Base-by-base conservation (phyloP, 169 alveolate genomes). In the Besnoitia besnoiti region DNA sequence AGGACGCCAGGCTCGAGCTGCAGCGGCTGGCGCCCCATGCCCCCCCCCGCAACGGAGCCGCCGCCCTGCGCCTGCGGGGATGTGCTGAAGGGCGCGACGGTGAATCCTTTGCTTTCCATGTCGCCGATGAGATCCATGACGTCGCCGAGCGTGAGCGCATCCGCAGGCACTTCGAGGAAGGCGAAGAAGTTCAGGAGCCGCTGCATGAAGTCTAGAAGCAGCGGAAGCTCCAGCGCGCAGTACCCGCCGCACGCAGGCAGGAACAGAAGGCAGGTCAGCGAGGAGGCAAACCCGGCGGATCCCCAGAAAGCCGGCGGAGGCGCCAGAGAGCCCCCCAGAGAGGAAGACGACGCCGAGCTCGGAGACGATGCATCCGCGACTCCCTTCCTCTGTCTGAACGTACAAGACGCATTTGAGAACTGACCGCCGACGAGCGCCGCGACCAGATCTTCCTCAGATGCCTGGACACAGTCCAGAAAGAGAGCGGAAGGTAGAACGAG, bases 171-270 rank as follows among this genome's bases (percentile, higher is more conserved):
- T 1, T 73, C 82, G 21, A 44, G 61, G 35, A 77, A 77, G 30
- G 59, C 59, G 59, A 77, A 42, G 87, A 77, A 37, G 50, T 42
- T 39, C 40, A 77, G 30, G n/a, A 77, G 55, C 33, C 87, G 87
- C 49, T 77, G 61, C 3, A 77, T 14, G 47, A 77, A 77, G 12
- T 39, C 59, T 0, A 77, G 87, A 10, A 77, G 55, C 14, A 27
- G 8, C 21, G 61, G 39, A 30, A 42, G 5, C 19, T 19, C n/a
- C 35, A 77, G 50, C 5, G 59, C 37, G 61, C n/a, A 21, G 55
- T 77, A 77, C 2, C 87, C 87, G 0, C 16, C 40, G 37, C 55
- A 42, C 2, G 40, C 40, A 2, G 87, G 87, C 49, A 77, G 4
- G 30, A 77, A 67, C 21, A 67, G n/a, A 30, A 67, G 7, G 40